phyloP scores from a whole-genome alignment of 1,284 basidiomycete genomes.

The Vanrija humicola region DNA sequence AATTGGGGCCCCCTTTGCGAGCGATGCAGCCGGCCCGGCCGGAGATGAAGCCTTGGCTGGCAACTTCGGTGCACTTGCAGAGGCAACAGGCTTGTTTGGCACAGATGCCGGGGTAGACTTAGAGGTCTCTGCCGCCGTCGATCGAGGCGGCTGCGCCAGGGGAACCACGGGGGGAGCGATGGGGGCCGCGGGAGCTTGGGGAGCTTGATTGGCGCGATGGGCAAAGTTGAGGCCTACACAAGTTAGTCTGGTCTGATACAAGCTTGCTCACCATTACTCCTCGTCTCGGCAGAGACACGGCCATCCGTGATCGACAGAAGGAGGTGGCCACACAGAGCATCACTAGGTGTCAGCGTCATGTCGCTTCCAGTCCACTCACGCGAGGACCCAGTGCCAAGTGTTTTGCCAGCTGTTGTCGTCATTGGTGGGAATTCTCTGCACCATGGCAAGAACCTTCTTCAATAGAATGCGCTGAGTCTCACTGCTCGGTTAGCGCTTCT shows the following conservation, averaged over 20 bases:
- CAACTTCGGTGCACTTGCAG: not conserved
- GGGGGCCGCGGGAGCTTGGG: conserved; percentile 47
- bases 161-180: conserved; percentile 33
- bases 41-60: not conserved
- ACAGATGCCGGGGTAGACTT: conserved; percentile 38
- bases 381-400: conserved; percentile 95
- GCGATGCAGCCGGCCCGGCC: not conserved
- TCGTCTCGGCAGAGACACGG: conserved; percentile 83
- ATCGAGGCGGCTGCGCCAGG: conserved; percentile 43
- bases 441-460: conserved; percentile 81
- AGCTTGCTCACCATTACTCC: conserved; percentile 68
- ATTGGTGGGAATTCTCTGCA: conserved; percentile 54
- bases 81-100: conserved; percentile 10
- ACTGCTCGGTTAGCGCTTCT: conserved; percentile 28
- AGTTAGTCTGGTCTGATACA: not conserved
- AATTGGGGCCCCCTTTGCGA: too few relatives aligned
- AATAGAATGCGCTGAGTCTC: conserved; percentile 83
- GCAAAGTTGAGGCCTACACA: conserved; percentile 87
- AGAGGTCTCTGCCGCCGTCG: conserved; percentile 10
- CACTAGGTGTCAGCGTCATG: conserved; percentile 55
- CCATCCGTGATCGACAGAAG: conserved; percentile 87
- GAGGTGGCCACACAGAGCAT: conserved; percentile 86
- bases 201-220: conserved; percentile 36
- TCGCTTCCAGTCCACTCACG: conserved; percentile 41
- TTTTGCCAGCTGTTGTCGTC: conserved; percentile 83